Base-by-base conservation (phyloP, 257 asterid genomes). In the Solanum ossicruentum region DNA sequence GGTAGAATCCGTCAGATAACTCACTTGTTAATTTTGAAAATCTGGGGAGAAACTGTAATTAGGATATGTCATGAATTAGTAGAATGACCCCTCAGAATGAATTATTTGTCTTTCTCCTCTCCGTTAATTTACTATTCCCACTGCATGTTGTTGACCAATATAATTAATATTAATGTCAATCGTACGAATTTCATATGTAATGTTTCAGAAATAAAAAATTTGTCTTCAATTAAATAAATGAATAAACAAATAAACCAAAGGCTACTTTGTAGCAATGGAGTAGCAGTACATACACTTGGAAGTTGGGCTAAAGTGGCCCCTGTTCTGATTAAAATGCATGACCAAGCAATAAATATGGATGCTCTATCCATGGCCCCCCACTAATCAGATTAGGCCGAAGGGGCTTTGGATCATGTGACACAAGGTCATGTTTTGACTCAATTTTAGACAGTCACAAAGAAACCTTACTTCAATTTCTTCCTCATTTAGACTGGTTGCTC, bases 31-130 rank as follows among this genome's bases (percentile, higher is more conserved):
- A 41, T 41, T 36, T 36, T 36, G 1, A 36, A 36, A 36, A 36
- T 5, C 39, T 28, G 32, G 32, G 39, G 39, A 4, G 39, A 36
- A 41, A 7, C 26, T 57, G 41, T 45, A 49, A 75, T 51, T 75
- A 75, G 61, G 82, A 75, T 23, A 77, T 51, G 65, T 77, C 26
- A 26, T 51, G 47, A 77, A 51, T 66, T 66, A 57, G 20, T 57
- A 43, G 47, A 51, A 65, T 87, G 83, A 63, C 80, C 65, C 60
- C 88, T 88, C 78, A 83, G 82, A 86, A 86, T 88, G 81, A 21
- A 85, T 84, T 85, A 73, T 84, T 88, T 91, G 92, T 91, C 91
- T 88, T 77, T 16, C 82, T 77, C 65, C 65, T 66, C 43, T 49
- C 82, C 87, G 56, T 67, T 84, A 52, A 21, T 77, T 84, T 49